phyloP scores from a whole-genome alignment of 352 stramenopile genomes.

The Globisporangium cylindrosporum region DNA sequence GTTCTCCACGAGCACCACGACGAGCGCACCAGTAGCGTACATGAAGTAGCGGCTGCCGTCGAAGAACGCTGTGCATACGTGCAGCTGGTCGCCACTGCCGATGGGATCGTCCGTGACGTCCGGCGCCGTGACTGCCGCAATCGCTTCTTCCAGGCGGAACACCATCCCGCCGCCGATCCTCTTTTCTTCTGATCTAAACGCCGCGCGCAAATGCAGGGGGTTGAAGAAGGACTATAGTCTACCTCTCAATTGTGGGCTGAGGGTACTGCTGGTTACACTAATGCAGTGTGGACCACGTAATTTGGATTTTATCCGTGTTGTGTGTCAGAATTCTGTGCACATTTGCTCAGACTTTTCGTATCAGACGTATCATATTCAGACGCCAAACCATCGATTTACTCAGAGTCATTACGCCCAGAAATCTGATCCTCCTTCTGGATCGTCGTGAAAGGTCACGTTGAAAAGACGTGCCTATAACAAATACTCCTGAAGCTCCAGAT shows the following conservation, averaged over 20 bases:
- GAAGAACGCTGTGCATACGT: constrained; percentile 40
- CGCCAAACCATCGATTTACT: too few species aligned
- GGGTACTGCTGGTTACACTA: too few species aligned
- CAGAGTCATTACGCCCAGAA: too few species aligned
- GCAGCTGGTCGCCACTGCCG: constrained; percentile 11
- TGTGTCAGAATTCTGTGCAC: too few species aligned
- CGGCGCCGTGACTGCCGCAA: constrained; percentile 44
- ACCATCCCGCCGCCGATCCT: constrained; percentile 11
- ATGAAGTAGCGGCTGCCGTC: constrained; percentile 60
- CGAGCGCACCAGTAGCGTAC: constrained; percentile 46
- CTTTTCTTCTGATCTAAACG: background rate
- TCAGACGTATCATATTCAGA: too few species aligned
- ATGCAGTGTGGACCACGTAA: too few species aligned
- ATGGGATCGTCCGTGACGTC: constrained; percentile 7
- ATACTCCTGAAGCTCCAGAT: too few species aligned
- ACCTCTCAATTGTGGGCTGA: background rate
- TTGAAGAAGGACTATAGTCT: too few species aligned
- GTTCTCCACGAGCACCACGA: constrained; percentile 64
- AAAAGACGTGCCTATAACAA: constrained; percentile 8
- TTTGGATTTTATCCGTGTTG: too few species aligned
- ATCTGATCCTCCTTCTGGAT: too few species aligned
- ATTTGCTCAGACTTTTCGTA: too few species aligned
- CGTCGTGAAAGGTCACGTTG: background rate
- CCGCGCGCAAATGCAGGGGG: background rate
- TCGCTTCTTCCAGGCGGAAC: constrained; percentile 21